Base-by-base conservation (phyloP, 345 rosid genomes). In the Abelmoschus esculentus region DNA sequence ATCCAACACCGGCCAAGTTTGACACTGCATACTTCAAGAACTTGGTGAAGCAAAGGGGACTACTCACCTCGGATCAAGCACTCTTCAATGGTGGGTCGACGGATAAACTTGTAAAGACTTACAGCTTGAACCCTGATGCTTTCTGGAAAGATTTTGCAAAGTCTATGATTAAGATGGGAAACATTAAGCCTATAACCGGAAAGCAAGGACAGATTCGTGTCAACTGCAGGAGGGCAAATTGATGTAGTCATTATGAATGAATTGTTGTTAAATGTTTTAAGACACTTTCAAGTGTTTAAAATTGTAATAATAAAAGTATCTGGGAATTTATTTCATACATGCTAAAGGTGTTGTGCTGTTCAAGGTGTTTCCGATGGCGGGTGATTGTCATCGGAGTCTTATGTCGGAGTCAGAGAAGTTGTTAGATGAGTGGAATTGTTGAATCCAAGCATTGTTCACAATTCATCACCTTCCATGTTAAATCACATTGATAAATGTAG, bases 21-120 rank as follows among this genome's bases (percentile, higher is more conserved):
- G 89, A 87, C 73, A 83, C 75, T 50, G 82, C 78, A 31, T 87
- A 87, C 73, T 87, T 70, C 77, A 78, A 61, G 60, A 63, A 83
- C 70, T 63, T 87, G 73, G 0, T 67, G 71, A 62, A 62, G 70
- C 65, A 81, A 13, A 73, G 70, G 70, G 89, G 92, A 1, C 80
- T 87, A 0, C 72, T 82, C 54, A 87, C 81, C 76, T 87, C 89
- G 1, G 89, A 87, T 57, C 89, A 87, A 29, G 70, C 76, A 71
- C 84, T 87, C 31, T 83, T 82, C 29, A 79, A 17, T 6, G 82
- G 84, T 0, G 92, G 92, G 0, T 82, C 89, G 4, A 83, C 85
- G 0, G 75, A 80, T 44, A 13, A 80, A 15, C 84, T 74, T 54
- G 87, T 85, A 19, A 79, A 49, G 9, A 53, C 78, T 46, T 87